phyloP scores from a whole-genome alignment of 345 rosid species.

The Isatis tinctoria region DNA sequence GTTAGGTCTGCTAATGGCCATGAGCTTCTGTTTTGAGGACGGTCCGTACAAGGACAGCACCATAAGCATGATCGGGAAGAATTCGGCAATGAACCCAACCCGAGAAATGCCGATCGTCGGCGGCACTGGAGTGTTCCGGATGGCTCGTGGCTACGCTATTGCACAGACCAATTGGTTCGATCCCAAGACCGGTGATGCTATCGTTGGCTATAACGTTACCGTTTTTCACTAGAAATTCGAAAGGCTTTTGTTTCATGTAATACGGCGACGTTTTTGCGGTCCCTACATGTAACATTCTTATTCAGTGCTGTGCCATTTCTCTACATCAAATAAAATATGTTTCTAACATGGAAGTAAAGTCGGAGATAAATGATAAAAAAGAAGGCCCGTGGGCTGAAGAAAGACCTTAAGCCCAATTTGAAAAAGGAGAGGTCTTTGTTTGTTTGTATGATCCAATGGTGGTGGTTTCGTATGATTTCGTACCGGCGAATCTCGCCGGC shows the following conservation, averaged over 20 bases:
- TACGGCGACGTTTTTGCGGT: background rate
- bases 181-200: constrained; percentile 42
- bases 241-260: background rate
- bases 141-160: constrained; percentile 61
- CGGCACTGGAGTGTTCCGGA: constrained; percentile 52
- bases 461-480: constrained; percentile 25
- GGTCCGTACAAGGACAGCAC: constrained; percentile 67
- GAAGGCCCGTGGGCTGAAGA: background rate
- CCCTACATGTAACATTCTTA: background rate
- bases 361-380: too few relatives aligned
- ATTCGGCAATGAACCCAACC: constrained; percentile 29
- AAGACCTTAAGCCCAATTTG: background rate
- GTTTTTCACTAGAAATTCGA: constrained; percentile 37
- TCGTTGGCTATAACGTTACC: constrained; percentile 62
- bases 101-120: constrained; percentile 68
- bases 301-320: background rate
- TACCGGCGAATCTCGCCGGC: constrained; percentile 35
- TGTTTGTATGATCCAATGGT: constrained; percentile 4
- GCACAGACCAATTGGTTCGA: constrained; percentile 43
- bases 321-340: background rate
- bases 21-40: constrained; percentile 49
- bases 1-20: constrained; percentile 45
- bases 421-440: background rate
- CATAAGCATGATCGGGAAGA: constrained; percentile 49
- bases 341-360: too few relatives aligned